Base-by-base conservation (phyloP, 2,329 filamentous ascomycete species). In the Trichophaea hybrida region DNA sequence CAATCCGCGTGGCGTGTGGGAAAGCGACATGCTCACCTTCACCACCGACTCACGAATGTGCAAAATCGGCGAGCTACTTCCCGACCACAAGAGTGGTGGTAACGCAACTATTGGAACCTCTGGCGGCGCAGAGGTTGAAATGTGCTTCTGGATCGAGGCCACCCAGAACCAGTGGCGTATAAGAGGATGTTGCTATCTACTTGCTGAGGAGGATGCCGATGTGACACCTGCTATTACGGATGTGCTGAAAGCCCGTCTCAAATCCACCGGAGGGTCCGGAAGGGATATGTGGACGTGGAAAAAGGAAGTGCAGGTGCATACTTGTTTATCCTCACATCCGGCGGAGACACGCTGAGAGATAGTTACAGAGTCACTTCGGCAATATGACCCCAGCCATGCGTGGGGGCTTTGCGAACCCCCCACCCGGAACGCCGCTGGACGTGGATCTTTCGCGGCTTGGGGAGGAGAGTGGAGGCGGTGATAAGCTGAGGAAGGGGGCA, bases 11-110 rank as follows among this genome's bases (percentile, higher is more conserved):
- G 66, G 74, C 5, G 73, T 80, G 0, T 95, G 80, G 70, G 83
- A 86, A 68, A 88, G 81, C 67, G 89, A 97, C 65, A 75, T 91
- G 67, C 79, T 85, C 2, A 84, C 85, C 0, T 84, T 96, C 69
- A 95, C 91, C 0, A 95, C 89, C 0, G 93, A 97, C 71, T 81
- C 80, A 6, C 81, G 91, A 50, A 95, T 94, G 88, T 79, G 83
- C 61, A 97, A 97, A 75, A 76, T 85, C 0, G 75, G 76, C 2
- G 84, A 96, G 72, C 72, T 97, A 2, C 80, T 83, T 63, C 74
- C 73, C 5, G 75, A 74, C 8, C 70, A 72, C 31, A 76, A 74
- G 6, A 73, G 76, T 55, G 76, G 76, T 5, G 70, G 73, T 35
- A 72, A 72, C 37, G 70, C 69, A 5, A 69, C 72, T 54, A 69